Percentiles rank a stretch among this genome's conserved stretches.
Evolutionary conservation across 768 basidiomycete genomes (phyloP).

Genomic region (Amanita exitialis): DNA sequence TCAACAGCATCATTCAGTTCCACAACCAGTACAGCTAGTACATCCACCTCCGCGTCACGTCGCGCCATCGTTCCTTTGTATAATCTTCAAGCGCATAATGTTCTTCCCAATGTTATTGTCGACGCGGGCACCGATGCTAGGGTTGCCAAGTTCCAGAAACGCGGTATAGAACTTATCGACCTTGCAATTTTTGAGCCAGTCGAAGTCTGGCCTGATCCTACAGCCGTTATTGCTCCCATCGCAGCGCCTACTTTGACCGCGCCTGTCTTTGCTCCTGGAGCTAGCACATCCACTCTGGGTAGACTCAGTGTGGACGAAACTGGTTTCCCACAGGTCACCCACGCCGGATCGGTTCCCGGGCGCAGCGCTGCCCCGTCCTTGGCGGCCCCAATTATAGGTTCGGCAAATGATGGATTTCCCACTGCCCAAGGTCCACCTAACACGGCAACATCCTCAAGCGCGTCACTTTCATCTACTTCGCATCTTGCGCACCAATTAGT

Average conservation of each 20-base stretch:
- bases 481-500: background rate
- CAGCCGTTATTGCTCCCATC: background rate
- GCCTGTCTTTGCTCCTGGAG: background rate
- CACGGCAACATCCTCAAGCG: constrained; percentile 18
- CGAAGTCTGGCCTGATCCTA: constrained; percentile 52
- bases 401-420: constrained; percentile 9
- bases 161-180: constrained; percentile 70
- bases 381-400: background rate
- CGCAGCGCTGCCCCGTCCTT: background rate
- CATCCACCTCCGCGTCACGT: constrained; percentile 38
- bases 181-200: constrained; percentile 74
- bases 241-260: background rate
- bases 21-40: constrained; percentile 10
- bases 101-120: constrained; percentile 76
- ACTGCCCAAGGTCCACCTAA: constrained; percentile 8
- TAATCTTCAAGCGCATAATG: constrained; percentile 82
- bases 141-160: constrained; percentile 65
- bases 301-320: constrained; percentile 19
- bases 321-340: constrained; percentile 9
- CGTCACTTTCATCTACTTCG: constrained; percentile 17
- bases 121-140: constrained; percentile 87
- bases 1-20: constrained; percentile 31
- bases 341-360: background rate
- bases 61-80: constrained; percentile 79
- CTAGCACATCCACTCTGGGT: constrained; percentile 7